Percentiles rank a stretch among this genome's conserved stretches.
phyloP scores from a whole-genome alignment of 2,329 filamentous ascomycete genomes.

The Trichophyton mentagrophytes region DNA sequence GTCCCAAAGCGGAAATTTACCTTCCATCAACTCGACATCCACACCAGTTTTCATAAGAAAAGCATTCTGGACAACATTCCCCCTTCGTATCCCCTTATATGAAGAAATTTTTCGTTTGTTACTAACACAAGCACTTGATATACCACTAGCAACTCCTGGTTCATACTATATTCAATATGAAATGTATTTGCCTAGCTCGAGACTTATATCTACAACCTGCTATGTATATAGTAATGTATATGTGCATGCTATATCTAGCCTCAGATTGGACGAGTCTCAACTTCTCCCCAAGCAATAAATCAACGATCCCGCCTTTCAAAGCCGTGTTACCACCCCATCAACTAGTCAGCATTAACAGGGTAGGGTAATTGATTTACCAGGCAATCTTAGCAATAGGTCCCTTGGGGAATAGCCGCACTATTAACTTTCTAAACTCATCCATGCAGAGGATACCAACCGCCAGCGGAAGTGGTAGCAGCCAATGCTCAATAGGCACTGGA shows the following conservation, averaged over 20 bases:
- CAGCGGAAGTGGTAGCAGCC: slow-evolving; percentile 64
- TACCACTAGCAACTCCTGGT: background rate
- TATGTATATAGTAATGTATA: background rate
- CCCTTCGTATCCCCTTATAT: too few species aligned
- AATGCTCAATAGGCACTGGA: slow-evolving; percentile 56
- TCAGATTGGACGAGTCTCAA: background rate
- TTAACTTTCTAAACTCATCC: slow-evolving; percentile 55
- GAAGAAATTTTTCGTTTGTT: too few species aligned
- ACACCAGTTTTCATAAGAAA: too few species aligned
- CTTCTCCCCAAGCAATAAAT: background rate
- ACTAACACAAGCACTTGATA: background rate
- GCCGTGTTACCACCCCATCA: too few species aligned
- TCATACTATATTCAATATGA: background rate
- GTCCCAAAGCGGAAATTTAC: background rate
- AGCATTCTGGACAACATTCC: too few species aligned
- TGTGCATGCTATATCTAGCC: background rate
- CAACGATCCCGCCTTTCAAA: background rate
- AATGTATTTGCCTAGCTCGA: background rate
- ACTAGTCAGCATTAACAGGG: background rate
- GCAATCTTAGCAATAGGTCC: slow-evolving; percentile 48
- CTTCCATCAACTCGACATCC: background rate
- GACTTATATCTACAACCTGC: background rate
- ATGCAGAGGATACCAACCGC: slow-evolving; percentile 51
- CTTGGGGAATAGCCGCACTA: slow-evolving; percentile 46
- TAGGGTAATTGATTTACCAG: slow-evolving; percentile 39